Base-by-base conservation (phyloP, 257 asterid genomes). In the Agastache rugosa region DNA sequence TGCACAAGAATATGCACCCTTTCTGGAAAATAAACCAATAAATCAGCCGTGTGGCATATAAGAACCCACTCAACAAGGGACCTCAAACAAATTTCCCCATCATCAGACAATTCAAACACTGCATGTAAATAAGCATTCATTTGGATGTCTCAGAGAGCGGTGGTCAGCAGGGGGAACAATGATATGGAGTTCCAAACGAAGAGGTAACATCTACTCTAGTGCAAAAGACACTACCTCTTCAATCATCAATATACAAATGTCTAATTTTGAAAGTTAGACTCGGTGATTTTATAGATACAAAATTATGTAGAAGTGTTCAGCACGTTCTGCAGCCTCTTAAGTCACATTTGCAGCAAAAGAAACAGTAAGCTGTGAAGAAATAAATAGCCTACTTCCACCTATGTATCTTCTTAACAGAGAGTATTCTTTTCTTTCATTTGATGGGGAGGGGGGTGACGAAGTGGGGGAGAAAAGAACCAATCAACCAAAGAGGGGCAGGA, bases 141-240 rank as follows among this genome's bases (percentile, higher is more conserved):
- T 35, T 48, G 44, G 54, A 64, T 44, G 44, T 15, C 53, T 14
- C 41, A 44, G 56, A 31, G 34, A n/a, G 63, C 10, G 37, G 11
- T 48, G 55, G 2, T 53, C 59, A 53, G 77, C 35, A 14, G 41
- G 22, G 6, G 1, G 66, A 64, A 14, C 5, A n/a, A 34, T 4
- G 11, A 44, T 55, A 61, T 50, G 22, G 62, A 74, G 63, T 45
- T 75, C 19, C 17, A 67, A 54, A 11, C 35, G 2, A 56, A 23
- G 63, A 56, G 63, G 37, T 58, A 25, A 22, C 25, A 71, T 65
- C 39, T 55, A 10, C 39, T 61, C 50, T 34, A 65, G 69, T 11
- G 53, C 17, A n/a, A 31, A 56, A 31, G 67, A 55, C 48, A 41
- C 11, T 10, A 63, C 17, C 15, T 31, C 29, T 74, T 51, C 56